Conservation (phyloP, 805 yeast species). For the Cephaloascus albidus region DNA sequence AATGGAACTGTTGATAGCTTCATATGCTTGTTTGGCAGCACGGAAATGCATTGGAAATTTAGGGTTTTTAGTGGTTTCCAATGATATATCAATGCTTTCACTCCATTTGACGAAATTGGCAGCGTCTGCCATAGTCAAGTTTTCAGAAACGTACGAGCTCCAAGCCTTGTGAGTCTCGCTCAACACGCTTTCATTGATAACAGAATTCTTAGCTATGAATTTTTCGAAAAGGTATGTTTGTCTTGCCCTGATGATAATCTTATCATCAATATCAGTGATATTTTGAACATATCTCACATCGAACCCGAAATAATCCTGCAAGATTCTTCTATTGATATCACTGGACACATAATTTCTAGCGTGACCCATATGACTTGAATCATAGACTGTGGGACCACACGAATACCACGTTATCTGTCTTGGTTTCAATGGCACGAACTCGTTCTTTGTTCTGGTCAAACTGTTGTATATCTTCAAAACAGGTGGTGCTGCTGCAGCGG, state of each 20-base stretch:
- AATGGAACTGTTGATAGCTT: conserved; percentile 26
- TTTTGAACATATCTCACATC: conserved; percentile 85
- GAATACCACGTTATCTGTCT: conserved; percentile 86
- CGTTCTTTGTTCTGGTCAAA: conserved; percentile 71
- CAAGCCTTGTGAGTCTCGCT: conserved; percentile 34
- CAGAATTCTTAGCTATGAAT: conserved; percentile 25
- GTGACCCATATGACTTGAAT: conserved; percentile 96
- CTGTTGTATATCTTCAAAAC: conserved; percentile 67
- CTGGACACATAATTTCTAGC: conserved; percentile 94
- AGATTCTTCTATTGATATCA: conserved; percentile 83
- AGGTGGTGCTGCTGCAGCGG: conserved; percentile 8
- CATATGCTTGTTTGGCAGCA: conserved; percentile 46
- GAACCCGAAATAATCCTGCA: conserved; percentile 89
- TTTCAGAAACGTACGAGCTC: conserved; percentile 38
- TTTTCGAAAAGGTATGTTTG: conserved; percentile 73
- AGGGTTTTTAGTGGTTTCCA: conserved; percentile 51
- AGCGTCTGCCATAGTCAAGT: conserved; percentile 33
- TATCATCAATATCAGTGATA: conserved; percentile 98
- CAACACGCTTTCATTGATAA: conserved; percentile 24
- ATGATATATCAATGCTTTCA: conserved; percentile 34
- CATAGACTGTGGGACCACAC: conserved; percentile 98
- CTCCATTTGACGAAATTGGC: conserved; percentile 45
- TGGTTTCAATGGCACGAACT: conserved; percentile 59
- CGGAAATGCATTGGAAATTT: conserved; percentile 78
- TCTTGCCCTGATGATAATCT: conserved; percentile 90